These are phyloP conservation scores for Verticillium alfalfae DNA, from an alignment of 2,329 filamentous ascomycete genomes.

Conservation along the genomic window DNA sequence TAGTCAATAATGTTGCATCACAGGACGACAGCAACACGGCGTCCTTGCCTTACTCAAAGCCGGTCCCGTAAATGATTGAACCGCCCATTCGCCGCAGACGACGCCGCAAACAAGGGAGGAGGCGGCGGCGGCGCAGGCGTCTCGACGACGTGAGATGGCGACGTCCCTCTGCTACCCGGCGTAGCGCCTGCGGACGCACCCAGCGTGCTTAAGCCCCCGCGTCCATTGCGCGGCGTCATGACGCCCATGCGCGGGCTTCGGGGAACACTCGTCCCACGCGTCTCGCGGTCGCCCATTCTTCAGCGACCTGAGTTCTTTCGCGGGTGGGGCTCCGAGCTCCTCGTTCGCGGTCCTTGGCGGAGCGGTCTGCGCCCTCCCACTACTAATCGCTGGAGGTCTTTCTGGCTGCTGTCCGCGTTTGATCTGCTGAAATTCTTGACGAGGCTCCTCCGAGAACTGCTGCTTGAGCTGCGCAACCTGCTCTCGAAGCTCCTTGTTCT, in stretches of 20 bases:
- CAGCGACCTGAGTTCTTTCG: conserved; percentile 40
- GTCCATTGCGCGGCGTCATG: conserved; percentile 41
- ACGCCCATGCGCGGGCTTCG: conserved; percentile 50
- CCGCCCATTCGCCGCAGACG: conserved; percentile 28
- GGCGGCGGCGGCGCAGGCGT: conserved; percentile 12
- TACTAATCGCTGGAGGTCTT: conserved; percentile 29
- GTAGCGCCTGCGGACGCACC: conserved; percentile 14
- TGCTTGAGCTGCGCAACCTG: conserved; percentile 33
- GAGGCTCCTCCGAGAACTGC: conserved; percentile 37
- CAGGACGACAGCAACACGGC: neutral
- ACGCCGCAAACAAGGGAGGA: conserved; percentile 26
- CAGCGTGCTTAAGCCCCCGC: conserved; percentile 20
- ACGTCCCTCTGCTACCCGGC: conserved; percentile 41
- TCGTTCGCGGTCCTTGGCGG: conserved; percentile 42
- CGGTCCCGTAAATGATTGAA: conserved; percentile 38
- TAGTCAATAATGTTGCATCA: neutral
- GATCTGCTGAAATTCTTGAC: conserved; percentile 39
- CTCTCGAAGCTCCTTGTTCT: conserved; percentile 39
- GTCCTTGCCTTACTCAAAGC: conserved; percentile 11
- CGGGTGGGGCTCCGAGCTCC: conserved; percentile 44
- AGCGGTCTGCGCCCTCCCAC: conserved; percentile 33
- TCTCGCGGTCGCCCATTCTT: conserved; percentile 49
- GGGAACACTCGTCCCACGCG: conserved; percentile 50
- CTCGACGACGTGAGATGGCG: conserved; percentile 31
- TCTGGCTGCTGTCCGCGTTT: conserved; percentile 34